Evolutionary conservation across 2,329 filamentous ascomycete genomes (phyloP), one percentile per base, ranked within the genome.

Genomic region (Cladosporium sp.): DNA sequence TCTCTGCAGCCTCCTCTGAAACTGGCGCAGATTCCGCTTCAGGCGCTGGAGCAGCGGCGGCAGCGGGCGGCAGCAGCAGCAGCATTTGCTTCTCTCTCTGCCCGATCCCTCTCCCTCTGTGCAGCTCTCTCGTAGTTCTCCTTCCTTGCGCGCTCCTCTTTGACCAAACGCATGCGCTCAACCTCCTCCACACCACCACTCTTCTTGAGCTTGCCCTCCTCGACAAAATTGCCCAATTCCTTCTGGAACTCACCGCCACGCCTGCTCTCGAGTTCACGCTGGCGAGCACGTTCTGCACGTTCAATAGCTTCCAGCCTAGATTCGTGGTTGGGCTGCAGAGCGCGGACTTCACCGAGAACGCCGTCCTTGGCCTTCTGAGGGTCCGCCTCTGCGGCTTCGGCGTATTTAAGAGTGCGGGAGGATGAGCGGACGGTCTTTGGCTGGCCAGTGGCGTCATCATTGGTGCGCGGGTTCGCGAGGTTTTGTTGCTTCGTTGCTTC

Each of bases 401-500:
- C 66, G 15, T 63, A 32, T 13, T 73, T 72, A n/a, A 70, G 56
- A 2, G 64, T 66, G 24, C 68, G 59, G 0, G 64, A 65, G 25
- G 59, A 64, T 35, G 59, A 62, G 53, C 59, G 79, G 74, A 56
- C 75, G 73, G 64, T 62, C n/a, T 47, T 54, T 15, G 17, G n/a
- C 22, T 63, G 58, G 34, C 59, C 63, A 13, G 55, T 51, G 2
- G 47, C 48, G 12, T 36, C 52, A 24, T 56, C 59, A 10, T 61
- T 56, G 13, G 62, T 61, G 19, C 37, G 75, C 7, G 65, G 65
- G 32, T 88, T 87, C 71, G 95, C 90, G 74, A 95, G 68, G 56
- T 83, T 89, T 71, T 99, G 94, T 75, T 97, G 91, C 75, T 96
- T 96, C n/a, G 92, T 97, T 8, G 94, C 94, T 75, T 97, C 89